Base-by-base conservation (phyloP, 768 basidiomycete genomes). In the Gyrodon lividus region DNA sequence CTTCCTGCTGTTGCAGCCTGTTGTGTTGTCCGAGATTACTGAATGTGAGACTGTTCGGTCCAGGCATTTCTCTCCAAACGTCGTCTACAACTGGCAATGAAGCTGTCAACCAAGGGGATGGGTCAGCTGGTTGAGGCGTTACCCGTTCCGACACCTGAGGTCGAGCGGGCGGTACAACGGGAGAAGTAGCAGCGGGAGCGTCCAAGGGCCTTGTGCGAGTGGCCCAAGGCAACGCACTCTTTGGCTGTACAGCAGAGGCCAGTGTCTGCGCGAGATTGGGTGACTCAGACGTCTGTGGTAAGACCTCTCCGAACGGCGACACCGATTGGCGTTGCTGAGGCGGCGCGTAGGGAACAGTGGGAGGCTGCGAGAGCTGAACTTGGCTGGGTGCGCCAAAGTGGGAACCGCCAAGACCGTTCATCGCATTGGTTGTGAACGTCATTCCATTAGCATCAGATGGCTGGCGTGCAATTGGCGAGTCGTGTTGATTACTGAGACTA, bases 11-110 rank as follows among this genome's bases (percentile, higher is more conserved):
- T 50, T 80, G 76, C 44, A 80, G 71, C 55, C 77, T 76, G 52
- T 82, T 81, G 56, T 84, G 82, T 44, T 83, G 81, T 8, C 77
- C 80, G 17, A 84, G 67, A 57, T 82, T 83, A 46, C 75, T 78
- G 50, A 78, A 73, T 0, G 84, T 82, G 17, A 85, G 71, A 52
- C 79, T 80, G 53, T 76, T 74, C 10, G 77, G 72, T 14, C 73
- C 74, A 2, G 72, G 71, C 17, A 61, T 50, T 40, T 71, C 65
- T 33, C 63, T 65, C 83, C 82, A 84, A 43, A 63, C 70, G 16
- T 79, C 78, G 31, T 80, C 75, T 0, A 72, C 64, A 31, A 63
- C 60, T 20, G 73, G 73, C 48, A 82, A 72, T 5, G 79, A 77
- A 10, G 80, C 71, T 44, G 71, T 65, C 42, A 74, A 63, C 85